Conservation (phyloP, 2,329 filamentous ascomycete species). For the Stagonosporopsis rhizophila region DNA sequence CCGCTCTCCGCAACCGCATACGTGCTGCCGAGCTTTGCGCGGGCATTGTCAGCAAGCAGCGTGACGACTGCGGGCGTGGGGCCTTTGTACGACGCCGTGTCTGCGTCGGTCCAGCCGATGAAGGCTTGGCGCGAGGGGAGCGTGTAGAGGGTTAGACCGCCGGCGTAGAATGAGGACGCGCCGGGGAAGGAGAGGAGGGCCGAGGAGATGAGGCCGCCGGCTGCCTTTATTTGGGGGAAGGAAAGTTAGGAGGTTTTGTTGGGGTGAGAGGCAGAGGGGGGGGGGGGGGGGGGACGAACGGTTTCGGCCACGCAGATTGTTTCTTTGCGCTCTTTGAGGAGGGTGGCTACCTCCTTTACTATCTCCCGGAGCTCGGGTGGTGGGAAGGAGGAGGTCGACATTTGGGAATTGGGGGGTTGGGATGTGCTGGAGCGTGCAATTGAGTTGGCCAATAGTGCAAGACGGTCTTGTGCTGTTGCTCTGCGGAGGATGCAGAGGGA, state of each 20-base stretch:
- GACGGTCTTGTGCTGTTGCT: neutral
- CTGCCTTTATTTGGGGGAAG: constrained; percentile 56
- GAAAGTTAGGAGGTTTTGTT: neutral
- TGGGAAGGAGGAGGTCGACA: constrained; percentile 48
- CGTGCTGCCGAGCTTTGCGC: constrained; percentile 62
- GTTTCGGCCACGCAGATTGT: constrained; percentile 69
- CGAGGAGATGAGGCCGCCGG: constrained; percentile 68
- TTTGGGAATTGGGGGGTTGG: constrained; percentile 13
- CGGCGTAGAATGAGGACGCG: constrained; percentile 65
- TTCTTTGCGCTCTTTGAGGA: constrained; percentile 63
- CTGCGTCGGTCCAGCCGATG: constrained; percentile 66
- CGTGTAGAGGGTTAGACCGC: constrained; percentile 69
- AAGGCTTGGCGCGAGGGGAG: constrained; percentile 64
- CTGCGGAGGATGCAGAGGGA: neutral
- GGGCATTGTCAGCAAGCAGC: constrained; percentile 63
- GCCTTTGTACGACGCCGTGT: constrained; percentile 62
- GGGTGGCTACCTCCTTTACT: constrained; percentile 57
- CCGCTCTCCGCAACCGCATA: constrained; percentile 67
- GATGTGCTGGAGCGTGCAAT: neutral
- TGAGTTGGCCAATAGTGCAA: neutral
- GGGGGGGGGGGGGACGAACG: constrained; percentile 36
- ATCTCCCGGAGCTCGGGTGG: constrained; percentile 53
- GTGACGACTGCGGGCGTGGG: constrained; percentile 66
- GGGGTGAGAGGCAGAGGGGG: neutral
- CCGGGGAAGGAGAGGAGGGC: constrained; percentile 65